These are phyloP conservation scores for Picochlorum sp. DNA, from an alignment of 139 green algal species.

Conservation along the genomic window DNA sequence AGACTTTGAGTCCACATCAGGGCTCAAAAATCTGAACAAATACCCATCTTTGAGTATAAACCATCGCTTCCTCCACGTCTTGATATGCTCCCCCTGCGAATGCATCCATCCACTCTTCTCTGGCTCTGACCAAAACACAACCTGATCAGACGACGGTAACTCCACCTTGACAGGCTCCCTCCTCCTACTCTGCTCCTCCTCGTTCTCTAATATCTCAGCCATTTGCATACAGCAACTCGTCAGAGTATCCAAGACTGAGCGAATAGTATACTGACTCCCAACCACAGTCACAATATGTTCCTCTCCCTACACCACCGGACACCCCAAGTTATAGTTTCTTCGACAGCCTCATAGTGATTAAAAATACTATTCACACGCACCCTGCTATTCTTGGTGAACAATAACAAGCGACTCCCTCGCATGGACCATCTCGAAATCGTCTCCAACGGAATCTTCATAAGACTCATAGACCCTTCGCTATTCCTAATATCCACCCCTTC, in stretches of 20 bases:
- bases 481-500: slow-evolving; percentile 67
- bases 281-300: slow-evolving; percentile 63
- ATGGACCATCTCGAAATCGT: slow-evolving; percentile 65
- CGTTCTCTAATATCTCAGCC: slow-evolving; percentile 69
- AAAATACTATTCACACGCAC: neutral
- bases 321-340: too few relatives aligned
- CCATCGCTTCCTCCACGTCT: slow-evolving; percentile 82
- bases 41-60: slow-evolving; percentile 86
- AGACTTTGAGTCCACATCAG: slow-evolving; percentile 44
- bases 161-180: neutral
- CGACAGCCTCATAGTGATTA: neutral
- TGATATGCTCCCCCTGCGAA: slow-evolving; percentile 76
- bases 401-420: slow-evolving; percentile 46
- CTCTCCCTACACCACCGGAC: slow-evolving; percentile 26
- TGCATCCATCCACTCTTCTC: slow-evolving; percentile 86
- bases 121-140: slow-evolving; percentile 75
- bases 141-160: slow-evolving; percentile 64
- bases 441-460: slow-evolving; percentile 68
- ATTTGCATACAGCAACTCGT: slow-evolving; percentile 85
- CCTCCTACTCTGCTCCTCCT: slow-evolving; percentile 29
- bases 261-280: slow-evolving; percentile 52
- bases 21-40: slow-evolving; percentile 74
- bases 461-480: slow-evolving; percentile 30
- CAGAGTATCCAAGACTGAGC: slow-evolving; percentile 69
- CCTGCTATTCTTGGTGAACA: slow-evolving; percentile 63